These are phyloP conservation scores for Aspergillus pseudonomiae DNA, from an alignment of 2,329 filamentous ascomycete genomes.

Conservation along the genomic window DNA sequence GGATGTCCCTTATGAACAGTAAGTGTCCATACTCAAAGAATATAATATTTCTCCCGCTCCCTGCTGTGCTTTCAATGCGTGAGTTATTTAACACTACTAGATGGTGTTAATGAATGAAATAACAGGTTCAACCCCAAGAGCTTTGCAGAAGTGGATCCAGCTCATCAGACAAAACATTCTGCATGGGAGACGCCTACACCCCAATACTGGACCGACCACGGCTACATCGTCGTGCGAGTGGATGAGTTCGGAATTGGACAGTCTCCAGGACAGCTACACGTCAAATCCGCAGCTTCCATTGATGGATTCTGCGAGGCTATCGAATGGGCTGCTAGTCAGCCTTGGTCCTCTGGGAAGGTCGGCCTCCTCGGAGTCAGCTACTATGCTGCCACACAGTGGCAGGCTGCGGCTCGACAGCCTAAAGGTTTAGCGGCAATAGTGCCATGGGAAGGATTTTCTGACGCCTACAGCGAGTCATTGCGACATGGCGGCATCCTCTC, in stretches of 20 bases:
- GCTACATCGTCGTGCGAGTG: constrained; percentile 57
- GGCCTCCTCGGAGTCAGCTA: neutral
- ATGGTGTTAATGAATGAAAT: too few species aligned
- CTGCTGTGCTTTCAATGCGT: too few species aligned
- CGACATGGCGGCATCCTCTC: neutral
- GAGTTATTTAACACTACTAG: too few species aligned
- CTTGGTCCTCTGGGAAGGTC: neutral
- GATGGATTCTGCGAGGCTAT: neutral
- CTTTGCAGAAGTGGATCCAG: constrained; percentile 48
- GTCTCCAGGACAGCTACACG: neutral
- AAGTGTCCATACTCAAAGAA: neutral
- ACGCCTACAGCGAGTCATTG: neutral
- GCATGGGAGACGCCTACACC: constrained; percentile 63
- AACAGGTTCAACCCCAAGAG: neutral
- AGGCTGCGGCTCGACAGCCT: neutral
- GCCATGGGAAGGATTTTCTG: neutral
- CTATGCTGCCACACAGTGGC: neutral
- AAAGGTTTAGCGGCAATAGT: neutral
- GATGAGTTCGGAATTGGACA: constrained; percentile 49
- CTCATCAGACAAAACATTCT: constrained; percentile 55
- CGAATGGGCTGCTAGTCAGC: neutral
- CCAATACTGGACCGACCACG: constrained; percentile 55
- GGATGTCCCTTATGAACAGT: constrained; percentile 62
- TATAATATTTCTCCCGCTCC: too few species aligned
- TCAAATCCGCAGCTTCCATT: neutral